Evolutionary conservation across 176 grass and related monocot genomes (phyloP), one percentile per base, ranked within the genome.

Genomic region (Echinochloa phyllopogon): DNA sequence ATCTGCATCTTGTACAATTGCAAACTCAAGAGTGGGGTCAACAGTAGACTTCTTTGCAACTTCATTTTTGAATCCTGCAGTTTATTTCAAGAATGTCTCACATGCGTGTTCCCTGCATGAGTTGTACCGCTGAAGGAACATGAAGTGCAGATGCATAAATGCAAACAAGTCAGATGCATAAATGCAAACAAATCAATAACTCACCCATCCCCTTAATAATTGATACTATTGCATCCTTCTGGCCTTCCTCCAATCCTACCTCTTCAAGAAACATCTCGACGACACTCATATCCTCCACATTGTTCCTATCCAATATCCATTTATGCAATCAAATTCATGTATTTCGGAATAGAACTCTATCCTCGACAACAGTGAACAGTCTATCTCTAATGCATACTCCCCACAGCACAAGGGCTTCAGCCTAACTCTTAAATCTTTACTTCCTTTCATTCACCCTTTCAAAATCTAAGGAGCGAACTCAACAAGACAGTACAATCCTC

Each of bases 1-100:
- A 87, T 96, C 96, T 48, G 93, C 96, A 86, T 98, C 93, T 92
- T 98, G 93, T 57, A 98, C 96, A 83, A 98, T 86, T 56, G 83
- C 88, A 83, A 98, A 92, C 84, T 98, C 96, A 79, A 88, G 39
- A 27, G 89, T 81, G 44, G 82, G 81, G 17, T 94, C 80, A 24
- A 42, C 39, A 67, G 69, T 49, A 89, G 65, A 65, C 78, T 79
- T 78, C 36, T 78, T 87, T 55, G 88, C 80, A 89, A 98, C 20
- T 85, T 98, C 96, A 82, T 92, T 94, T 83, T 95, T 98, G 80
- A 95, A 98, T 73, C 93, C 91, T 96, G 63, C 23, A 83, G 44
- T 84, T 50, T 50, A 5, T 76, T 24, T 43, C 3, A 89, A 44
- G n/a, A 75, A 77, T n/a, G 4, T 29, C 64, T 64, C 40, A 59